Conservation (phyloP, 495 filamentous ascomycete genomes). For the Eremomyces bilateralis region DNA sequence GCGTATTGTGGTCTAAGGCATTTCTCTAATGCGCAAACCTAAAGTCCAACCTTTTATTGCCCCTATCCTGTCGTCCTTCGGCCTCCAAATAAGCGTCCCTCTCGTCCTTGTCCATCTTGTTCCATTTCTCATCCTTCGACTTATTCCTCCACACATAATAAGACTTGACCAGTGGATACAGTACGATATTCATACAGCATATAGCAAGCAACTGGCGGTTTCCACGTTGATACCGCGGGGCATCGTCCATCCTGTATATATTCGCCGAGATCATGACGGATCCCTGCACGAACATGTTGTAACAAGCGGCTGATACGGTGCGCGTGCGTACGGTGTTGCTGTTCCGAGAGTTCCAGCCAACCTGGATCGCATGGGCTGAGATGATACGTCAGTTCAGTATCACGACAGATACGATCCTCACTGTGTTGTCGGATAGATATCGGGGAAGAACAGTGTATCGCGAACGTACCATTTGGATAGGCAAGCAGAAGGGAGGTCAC, state of each 20-base stretch:
- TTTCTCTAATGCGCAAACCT: slow-evolving; percentile 12
- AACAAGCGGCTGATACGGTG: slow-evolving; percentile 26
- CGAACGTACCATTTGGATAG: slow-evolving; percentile 30
- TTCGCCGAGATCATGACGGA: slow-evolving; percentile 40
- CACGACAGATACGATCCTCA: neutral
- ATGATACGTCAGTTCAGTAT: slow-evolving; percentile 1
- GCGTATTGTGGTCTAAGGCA: too few species aligned
- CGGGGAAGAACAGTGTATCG: neutral
- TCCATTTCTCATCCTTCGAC: slow-evolving; percentile 6
- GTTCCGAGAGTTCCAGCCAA: slow-evolving; percentile 11
- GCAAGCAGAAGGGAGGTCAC: slow-evolving; percentile 34
- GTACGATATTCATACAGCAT: slow-evolving; percentile 2
- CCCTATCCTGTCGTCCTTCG: too few species aligned
- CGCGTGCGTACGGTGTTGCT: slow-evolving; percentile 9
- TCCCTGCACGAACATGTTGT: slow-evolving; percentile 58
- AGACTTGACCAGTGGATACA: slow-evolving; percentile 8
- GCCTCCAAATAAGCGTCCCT: too few species aligned
- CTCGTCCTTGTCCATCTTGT: too few species aligned
- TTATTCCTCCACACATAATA: slow-evolving; percentile 9
- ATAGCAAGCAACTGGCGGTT: slow-evolving; percentile 6
- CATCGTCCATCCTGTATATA: slow-evolving; percentile 12
- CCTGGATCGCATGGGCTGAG: slow-evolving; percentile 9
- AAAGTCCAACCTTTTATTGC: slow-evolving; percentile 9
- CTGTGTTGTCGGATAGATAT: neutral
- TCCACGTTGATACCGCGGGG: slow-evolving; percentile 8